These are phyloP conservation scores for Stephanodiscus triporus DNA, from an alignment of 108 stramenopile species.

Conservation along the genomic window DNA sequence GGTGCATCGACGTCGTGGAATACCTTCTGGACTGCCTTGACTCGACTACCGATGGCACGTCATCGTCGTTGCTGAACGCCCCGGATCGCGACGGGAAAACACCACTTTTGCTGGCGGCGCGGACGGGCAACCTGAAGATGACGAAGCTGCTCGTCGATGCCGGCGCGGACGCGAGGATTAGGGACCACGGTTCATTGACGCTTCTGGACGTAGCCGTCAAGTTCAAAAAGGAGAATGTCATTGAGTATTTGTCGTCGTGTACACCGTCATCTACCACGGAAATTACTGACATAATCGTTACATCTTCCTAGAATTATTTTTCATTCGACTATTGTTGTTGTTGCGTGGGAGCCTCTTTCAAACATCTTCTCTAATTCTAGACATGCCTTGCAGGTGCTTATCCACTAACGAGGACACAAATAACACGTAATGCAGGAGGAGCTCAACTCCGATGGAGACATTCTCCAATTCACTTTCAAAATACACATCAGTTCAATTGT, in stretches of 20 bases:
- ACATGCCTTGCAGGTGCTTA: neutral
- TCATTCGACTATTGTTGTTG: neutral
- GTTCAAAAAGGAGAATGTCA: constrained; percentile 46
- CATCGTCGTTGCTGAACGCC: constrained; percentile 19
- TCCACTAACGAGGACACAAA: too few relatives aligned
- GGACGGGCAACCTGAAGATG: constrained; percentile 49
- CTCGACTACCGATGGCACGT: too few relatives aligned
- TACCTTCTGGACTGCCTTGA: constrained; percentile 22
- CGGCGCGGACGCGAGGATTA: constrained; percentile 48
- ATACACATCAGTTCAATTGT: constrained; percentile 17
- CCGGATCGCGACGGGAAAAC: constrained; percentile 44
- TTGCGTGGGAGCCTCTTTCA: neutral
- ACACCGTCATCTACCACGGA: neutral
- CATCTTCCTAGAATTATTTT: neutral
- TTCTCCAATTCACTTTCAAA: constrained; percentile 10
- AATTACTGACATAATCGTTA: neutral
- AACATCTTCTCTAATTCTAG: neutral
- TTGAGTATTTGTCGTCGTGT: constrained; percentile 26
- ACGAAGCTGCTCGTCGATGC: constrained; percentile 36
- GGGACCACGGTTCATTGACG: constrained; percentile 36
- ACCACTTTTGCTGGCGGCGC: constrained; percentile 55
- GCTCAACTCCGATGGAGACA: constrained; percentile 2
- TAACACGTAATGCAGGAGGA: too few relatives aligned
- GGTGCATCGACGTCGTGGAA: constrained; percentile 47
- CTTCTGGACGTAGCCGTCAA: constrained; percentile 44